These are phyloP conservation scores for Paracamarosporium sp. DNA, from an alignment of 2,329 filamentous ascomycete species.

Conservation along the genomic window DNA sequence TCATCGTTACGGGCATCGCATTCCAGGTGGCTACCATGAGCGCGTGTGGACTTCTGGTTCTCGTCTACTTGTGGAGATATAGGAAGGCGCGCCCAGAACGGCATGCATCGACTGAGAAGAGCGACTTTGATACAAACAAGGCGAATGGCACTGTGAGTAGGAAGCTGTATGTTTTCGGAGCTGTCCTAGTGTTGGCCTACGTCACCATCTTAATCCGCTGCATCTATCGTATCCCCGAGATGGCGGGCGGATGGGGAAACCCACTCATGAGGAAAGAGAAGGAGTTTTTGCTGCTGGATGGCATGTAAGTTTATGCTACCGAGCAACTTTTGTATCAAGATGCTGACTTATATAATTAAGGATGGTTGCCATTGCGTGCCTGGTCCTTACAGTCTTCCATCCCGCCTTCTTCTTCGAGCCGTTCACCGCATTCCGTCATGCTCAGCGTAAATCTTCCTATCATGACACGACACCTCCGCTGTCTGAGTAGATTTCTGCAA, in stretches of 20 bases:
- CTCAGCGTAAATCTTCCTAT: not conserved
- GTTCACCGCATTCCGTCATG: not conserved
- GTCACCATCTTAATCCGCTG: conserved; percentile 53
- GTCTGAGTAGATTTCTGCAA: not conserved
- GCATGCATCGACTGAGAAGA: conserved; percentile 1
- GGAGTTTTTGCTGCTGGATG: conserved; percentile 57
- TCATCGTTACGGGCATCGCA: conserved; percentile 63
- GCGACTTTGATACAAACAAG: not conserved
- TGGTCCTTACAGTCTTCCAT: conserved; percentile 53
- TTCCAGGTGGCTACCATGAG: conserved; percentile 58
- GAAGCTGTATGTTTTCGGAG: conserved; percentile 27
- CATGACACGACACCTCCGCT: not conserved
- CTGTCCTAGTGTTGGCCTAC: conserved; percentile 44
- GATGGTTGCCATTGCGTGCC: conserved; percentile 55
- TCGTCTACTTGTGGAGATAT: not conserved
- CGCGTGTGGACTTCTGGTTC: not conserved
- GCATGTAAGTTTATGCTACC: conserved; percentile 25
- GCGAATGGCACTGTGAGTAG: conserved; percentile 1
- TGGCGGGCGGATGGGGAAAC: conserved; percentile 51
- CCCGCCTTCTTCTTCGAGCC: conserved; percentile 40
- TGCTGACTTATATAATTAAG: conserved; percentile 10
- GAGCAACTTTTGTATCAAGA: not conserved
- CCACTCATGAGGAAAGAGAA: conserved; percentile 53
- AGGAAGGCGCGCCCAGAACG: not conserved
- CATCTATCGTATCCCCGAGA: conserved; percentile 55